A percentile compares a stretch with the other conserved stretches of the same genome.
Conservation (phyloP, 257 asterid genomes). For the Dorcoceras hygrometricum region DNA sequence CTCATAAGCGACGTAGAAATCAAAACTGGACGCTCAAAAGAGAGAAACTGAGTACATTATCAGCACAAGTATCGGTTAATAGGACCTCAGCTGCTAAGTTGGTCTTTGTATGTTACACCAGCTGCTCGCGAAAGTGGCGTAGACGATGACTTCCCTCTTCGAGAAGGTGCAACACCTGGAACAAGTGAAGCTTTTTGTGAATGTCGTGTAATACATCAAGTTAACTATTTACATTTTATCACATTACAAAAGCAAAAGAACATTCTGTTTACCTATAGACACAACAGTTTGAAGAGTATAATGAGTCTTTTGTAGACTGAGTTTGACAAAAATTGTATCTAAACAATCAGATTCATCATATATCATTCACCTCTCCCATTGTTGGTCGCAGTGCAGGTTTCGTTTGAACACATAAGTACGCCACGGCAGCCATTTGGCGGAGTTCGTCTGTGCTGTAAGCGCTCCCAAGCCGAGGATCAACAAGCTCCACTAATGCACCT, state of each 20-base stretch:
- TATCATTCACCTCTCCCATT: constrained; percentile 48
- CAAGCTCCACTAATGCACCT: constrained; percentile 53
- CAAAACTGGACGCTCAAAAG: too few relatives aligned
- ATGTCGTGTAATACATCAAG: neutral
- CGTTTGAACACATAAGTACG: constrained; percentile 51
- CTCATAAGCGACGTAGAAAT: neutral
- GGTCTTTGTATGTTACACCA: constrained; percentile 29
- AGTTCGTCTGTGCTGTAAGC: constrained; percentile 53
- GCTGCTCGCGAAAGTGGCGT: constrained; percentile 48
- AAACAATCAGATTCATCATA: neutral
- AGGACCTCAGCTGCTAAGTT: constrained; percentile 23
- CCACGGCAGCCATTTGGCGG: constrained; percentile 68
- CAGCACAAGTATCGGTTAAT: neutral
- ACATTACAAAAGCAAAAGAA: neutral
- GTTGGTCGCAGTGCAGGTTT: constrained; percentile 65
- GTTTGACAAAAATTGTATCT: neutral
- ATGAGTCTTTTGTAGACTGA: neutral
- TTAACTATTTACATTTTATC: neutral
- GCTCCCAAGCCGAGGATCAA: constrained; percentile 60
- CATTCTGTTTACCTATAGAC: neutral
- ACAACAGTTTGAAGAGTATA: neutral
- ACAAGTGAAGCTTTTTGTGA: neutral
- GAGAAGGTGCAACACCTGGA: constrained; percentile 63
- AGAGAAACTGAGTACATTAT: neutral
- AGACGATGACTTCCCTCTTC: constrained; percentile 54